Base-by-base conservation (phyloP, 768 basidiomycete genomes). In the Phallus indusiatus region DNA sequence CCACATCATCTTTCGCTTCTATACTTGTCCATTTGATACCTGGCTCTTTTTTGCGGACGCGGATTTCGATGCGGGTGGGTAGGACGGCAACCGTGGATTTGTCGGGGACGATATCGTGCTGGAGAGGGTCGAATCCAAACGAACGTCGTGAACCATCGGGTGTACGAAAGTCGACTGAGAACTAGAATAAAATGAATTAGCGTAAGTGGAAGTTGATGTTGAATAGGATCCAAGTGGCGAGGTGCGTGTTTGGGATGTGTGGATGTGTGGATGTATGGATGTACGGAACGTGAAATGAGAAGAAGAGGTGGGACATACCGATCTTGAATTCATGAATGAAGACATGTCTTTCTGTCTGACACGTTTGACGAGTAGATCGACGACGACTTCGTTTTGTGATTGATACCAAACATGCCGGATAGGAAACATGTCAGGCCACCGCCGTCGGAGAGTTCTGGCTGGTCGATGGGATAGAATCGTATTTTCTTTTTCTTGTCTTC, bases 21-120 rank as follows among this genome's bases (percentile, higher is more conserved):
- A 59, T 59, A 35, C 57, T 59, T 46, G 57, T 53, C 57, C 57
- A 59, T 36, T 59, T 59, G 3, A 59, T 59, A 21, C 57, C 57
- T 18, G 57, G 57, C 16, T 59, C 57, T 22, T 59, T 59, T 36
- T 59, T 59, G 35, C 57, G 48, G n/a, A 59, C 34, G 6, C 57
- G 49, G 17, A 59, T 59, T 36, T 59, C 57, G 14, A 59, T 59
- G n/a, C 57, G 57, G 14, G 57, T 59, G 3, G 57, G 57, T 16
- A 59, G 33, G 47, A 59, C 57, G 0, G 50, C 22, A 21, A 59
- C 57, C 18, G 57, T 59, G 22, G 57, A 59, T 36, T 59, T 59
- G 49, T 48, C 18, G 1, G 57, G 57, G 18, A 59, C 21, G 11
- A 59, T 59, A 18, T 59, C 57, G 20, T 59, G 57, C 21, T 59